Evolutionary conservation across 2,329 filamentous ascomycete species (phyloP), one percentile per base, ranked within the genome.

Genomic region (Sarocladiaceae sp.): DNA sequence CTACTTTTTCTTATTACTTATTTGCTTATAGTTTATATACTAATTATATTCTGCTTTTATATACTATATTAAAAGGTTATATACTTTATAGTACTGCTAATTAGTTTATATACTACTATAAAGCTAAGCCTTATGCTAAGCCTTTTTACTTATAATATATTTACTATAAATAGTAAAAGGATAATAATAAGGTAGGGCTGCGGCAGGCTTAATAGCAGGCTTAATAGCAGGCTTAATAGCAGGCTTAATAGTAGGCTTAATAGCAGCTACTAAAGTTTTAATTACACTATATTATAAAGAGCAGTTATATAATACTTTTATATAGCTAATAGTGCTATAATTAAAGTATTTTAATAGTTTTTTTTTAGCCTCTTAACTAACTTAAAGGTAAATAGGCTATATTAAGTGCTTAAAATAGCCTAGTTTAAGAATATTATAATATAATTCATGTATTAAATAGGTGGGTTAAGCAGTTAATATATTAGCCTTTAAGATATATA

Each of bases 331-430:
- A 3, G 19, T 13, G 20, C 34, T 18, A 12, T 47, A 54, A 44
- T 41, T 49, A 19, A 40, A 48, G 43, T 47, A 55, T 46, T 7
- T 48, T 16, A 35, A 39, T 29, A 27, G 37, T 33, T 33, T 45
- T 29, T 50, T 15, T 24, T 21, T 19, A 20, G 24, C 15, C 39
- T 31, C 35, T 53, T 40, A 46, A 54, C 29, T 16, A 19, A 6
- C 40, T 53, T 45, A 34, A 52, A 52, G 24, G 18, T 44, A 33
- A 42, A 45, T 16, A 43, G 50, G 37, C 51, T 47, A 12, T 27
- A 18, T 3, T 27, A 19, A 4, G 34, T 45, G 23, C 44, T 45
- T 3, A 4, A 29, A 10, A 4, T 6, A 32, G 31, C 27, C 21
- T 24, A 13, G 12, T 31, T 46, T 1, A 4, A 33, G 6, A 11